A percentile compares a stretch with the other conserved stretches of the same genome.
These are phyloP conservation scores for Glaciozyma martinii DNA, from an alignment of 768 basidiomycete genomes.

Conservation along the genomic window DNA sequence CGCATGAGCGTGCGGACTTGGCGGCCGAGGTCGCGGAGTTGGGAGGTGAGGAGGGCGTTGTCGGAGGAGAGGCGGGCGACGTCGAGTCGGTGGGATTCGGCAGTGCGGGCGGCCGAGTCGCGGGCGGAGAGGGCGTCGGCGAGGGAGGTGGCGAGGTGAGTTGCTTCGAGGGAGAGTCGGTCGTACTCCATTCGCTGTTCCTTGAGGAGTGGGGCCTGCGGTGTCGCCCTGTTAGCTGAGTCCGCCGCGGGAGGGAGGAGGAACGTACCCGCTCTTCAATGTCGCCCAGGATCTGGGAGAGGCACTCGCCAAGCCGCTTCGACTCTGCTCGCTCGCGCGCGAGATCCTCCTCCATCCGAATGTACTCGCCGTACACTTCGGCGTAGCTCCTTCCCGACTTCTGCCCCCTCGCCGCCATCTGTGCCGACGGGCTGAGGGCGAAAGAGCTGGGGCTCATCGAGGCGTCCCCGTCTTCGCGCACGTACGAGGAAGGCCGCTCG, in stretches of 20 bases:
- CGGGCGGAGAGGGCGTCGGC: constrained; percentile 65
- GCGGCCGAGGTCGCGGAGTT: constrained; percentile 69
- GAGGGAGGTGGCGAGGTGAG: constrained; percentile 71
- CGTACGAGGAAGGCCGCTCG: constrained; percentile 11
- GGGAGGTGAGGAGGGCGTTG: constrained; percentile 56
- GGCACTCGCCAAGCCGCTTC: constrained; percentile 69
- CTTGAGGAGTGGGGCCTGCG: constrained; percentile 75
- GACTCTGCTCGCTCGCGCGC: constrained; percentile 70
- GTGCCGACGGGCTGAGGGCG: constrained; percentile 76
- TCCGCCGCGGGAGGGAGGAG: background rate
- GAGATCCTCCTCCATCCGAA: constrained; percentile 73
- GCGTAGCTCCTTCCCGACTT: constrained; percentile 71
- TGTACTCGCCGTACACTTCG: constrained; percentile 84
- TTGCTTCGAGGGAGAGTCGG: constrained; percentile 66
- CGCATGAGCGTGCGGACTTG: constrained; percentile 74
- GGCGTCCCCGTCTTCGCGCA: background rate
- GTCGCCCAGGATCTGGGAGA: constrained; percentile 71
- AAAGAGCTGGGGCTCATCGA: constrained; percentile 36
- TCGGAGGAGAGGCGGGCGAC: constrained; percentile 48
- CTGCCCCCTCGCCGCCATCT: constrained; percentile 72
- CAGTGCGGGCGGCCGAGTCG: constrained; percentile 52
- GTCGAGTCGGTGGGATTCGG: constrained; percentile 45
- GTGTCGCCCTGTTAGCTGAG: background rate
- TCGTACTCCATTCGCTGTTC: constrained; percentile 87
- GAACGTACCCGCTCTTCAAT: constrained; percentile 74